These are phyloP conservation scores for Rhodosporidiobolus sp. DNA, from an alignment of 768 basidiomycete genomes.

Conservation along the genomic window DNA sequence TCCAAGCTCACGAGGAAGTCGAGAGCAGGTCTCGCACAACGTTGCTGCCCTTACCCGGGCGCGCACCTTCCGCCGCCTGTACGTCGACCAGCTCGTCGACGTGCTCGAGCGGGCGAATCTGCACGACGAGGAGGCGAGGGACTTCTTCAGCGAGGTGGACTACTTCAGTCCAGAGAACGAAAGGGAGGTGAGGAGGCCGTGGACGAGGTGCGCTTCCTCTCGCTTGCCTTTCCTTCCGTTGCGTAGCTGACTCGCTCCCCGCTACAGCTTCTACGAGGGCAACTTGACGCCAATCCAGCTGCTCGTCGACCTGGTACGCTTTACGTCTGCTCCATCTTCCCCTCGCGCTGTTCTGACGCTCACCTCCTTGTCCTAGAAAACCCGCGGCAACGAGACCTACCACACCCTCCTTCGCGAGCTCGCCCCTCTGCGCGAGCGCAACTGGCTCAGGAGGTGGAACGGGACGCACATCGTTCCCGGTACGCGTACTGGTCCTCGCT, in stretches of 20 bases:
- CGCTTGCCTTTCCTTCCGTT: not conserved
- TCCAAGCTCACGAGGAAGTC: not conserved
- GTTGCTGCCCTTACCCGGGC: conserved; percentile 25
- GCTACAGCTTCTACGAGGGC: conserved; percentile 25
- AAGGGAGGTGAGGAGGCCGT: conserved; percentile 18
- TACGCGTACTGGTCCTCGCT: not conserved
- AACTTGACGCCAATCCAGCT: conserved; percentile 31
- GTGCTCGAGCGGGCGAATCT: conserved; percentile 26
- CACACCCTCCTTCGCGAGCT: conserved; percentile 23
- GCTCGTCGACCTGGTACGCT: conserved; percentile 20
- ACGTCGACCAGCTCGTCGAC: conserved; percentile 29
- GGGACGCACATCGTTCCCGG: conserved; percentile 21
- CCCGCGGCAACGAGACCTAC: conserved; percentile 34
- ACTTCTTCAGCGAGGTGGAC: conserved; percentile 25
- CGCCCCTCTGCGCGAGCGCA: conserved; percentile 2
- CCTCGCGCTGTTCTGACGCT: not conserved
- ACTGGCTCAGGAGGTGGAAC: conserved; percentile 35
- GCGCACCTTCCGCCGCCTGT: conserved; percentile 26
- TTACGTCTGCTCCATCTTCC: not conserved
- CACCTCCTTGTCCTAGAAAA: conserved; percentile 8
- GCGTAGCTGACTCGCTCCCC: not conserved
- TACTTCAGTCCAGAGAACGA: conserved; percentile 16
- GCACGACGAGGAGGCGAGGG: conserved; percentile 4
- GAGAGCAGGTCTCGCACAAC: conserved; percentile 31
- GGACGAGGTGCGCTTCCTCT: conserved; percentile 13